Evolutionary conservation across 192 early-diverging fungal genomes (phyloP).

Genomic region (Backusella sp.): DNA sequence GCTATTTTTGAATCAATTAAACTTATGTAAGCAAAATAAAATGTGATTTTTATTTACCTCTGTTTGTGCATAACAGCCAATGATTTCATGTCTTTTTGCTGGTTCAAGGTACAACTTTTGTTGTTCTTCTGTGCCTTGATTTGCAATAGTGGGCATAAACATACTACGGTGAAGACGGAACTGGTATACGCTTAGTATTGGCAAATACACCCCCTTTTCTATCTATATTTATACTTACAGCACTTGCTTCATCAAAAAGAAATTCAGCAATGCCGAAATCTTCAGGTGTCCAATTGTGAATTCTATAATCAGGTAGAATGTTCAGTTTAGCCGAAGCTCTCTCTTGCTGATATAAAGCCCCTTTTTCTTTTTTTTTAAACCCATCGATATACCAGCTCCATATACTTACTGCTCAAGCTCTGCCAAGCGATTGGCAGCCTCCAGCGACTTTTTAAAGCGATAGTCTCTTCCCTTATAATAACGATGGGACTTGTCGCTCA

Average conservation of each 20-base stretch:
- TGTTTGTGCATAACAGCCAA: conserved; percentile 89
- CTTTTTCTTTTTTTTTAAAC: neutral
- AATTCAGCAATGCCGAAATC: conserved; percentile 50
- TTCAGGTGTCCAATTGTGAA: conserved; percentile 53
- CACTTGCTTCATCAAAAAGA: conserved; percentile 61
- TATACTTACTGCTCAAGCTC: conserved; percentile 52
- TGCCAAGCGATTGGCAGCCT: conserved; percentile 58
- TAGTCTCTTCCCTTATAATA: conserved; percentile 70
- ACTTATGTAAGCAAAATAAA: neutral
- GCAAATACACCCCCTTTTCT: neutral
- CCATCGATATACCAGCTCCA: too few relatives aligned
- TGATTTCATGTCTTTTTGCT: conserved; percentile 71
- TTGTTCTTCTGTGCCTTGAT: conserved; percentile 77
- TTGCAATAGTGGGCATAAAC: conserved; percentile 81
- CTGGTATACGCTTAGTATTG: conserved; percentile 12
- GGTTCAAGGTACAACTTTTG: conserved; percentile 67
- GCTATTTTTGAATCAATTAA: conserved; percentile 20
- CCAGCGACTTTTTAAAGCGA: conserved; percentile 60
- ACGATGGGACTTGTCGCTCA: conserved; percentile 59
- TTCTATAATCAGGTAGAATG: conserved; percentile 22
- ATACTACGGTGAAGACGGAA: conserved; percentile 75
- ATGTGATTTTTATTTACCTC: conserved; percentile 52
- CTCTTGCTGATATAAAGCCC: neutral
- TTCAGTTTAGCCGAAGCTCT: neutral
- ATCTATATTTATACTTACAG: conserved; percentile 26